A percentile compares a stretch with the other conserved stretches of the same genome.
Conservation (phyloP, 257 asterid genomes). For the Salvia splendens region DNA sequence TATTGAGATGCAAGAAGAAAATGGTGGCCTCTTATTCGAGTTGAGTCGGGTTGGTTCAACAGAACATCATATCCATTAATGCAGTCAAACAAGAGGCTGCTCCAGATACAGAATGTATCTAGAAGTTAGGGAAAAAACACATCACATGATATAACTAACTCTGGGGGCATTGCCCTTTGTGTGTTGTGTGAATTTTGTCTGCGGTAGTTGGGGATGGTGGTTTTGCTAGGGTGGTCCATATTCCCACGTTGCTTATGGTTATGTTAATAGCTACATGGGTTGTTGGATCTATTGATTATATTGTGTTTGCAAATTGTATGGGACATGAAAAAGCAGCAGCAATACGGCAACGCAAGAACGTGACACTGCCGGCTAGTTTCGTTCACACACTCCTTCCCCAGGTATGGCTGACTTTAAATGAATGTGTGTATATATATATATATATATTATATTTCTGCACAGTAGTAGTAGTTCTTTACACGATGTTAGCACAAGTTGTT, state of each 20-base stretch:
- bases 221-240: slow-evolving; percentile 37
- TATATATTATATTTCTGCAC: not conserved
- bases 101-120: slow-evolving; percentile 29
- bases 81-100: slow-evolving; percentile 14
- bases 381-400: slow-evolving; percentile 34
- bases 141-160: slow-evolving; percentile 42
- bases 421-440: not conserved
- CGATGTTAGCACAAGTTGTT: not conserved
- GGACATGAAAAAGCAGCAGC: slow-evolving; percentile 40
- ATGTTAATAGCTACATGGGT: slow-evolving; percentile 39
- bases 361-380: slow-evolving; percentile 11
- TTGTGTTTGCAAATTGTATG: slow-evolving; percentile 31
- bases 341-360: slow-evolving; percentile 38
- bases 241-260: slow-evolving; percentile 28
- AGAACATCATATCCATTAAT: slow-evolving; percentile 17
- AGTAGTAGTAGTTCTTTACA: not conserved
- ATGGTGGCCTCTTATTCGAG: not conserved
- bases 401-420: slow-evolving; percentile 26
- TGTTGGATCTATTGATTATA: slow-evolving; percentile 46
- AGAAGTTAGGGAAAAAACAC: slow-evolving; percentile 36
- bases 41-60: slow-evolving; percentile 9
- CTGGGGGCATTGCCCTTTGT: slow-evolving; percentile 28
- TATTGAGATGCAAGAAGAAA: not conserved
- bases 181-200: slow-evolving; percentile 30
- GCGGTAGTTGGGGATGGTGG: slow-evolving; percentile 29